Evolutionary conservation across 169 alveolate genomes (phyloP), one percentile per base, ranked within the genome.

Genomic region (Blepharisma undulans): DNA sequence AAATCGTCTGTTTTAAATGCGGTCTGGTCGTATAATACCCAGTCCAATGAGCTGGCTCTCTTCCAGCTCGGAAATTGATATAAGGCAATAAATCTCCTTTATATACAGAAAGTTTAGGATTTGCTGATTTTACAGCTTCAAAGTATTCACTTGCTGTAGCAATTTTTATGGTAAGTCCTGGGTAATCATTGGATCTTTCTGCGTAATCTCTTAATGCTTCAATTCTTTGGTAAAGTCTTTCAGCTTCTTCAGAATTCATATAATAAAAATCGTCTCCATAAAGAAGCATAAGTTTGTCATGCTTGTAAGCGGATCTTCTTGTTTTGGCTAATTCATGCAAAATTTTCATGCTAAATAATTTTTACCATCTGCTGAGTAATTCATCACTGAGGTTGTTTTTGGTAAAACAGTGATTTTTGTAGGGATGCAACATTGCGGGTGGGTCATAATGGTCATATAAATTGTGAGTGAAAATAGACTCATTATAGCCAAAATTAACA

Each of bases 21-120:
- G 95, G 89, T 81, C 98, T 91, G 16, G 96, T 87, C 10, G 98
- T 91, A 90, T 91, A 96, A 90, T 92, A 96, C 0, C 98, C 98
- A 22, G 97, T 95, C 97, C 98, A 96, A 8, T 94, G 80, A 8
- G 86, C 33, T 2, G 78, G 78, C 60, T 30, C 22, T 78, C 6
- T 95, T 77, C 27, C 91, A 60, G 27, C n/a, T 12, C 27, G 10
- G 6, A 19, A 21, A 12, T 72, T 36, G 0, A 59, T 59, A 36
- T 85, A 87, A 27, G 97, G 97, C 92, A 94, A 94, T 72, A 96
- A 92, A 84, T 96, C 97, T 76, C 91, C 96, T 84, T 90, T 87
- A 22, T 92, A 82, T 2, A 87, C 32, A 32, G 90, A 76, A 8
- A 74, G 36, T 1, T 29, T 30, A 18, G n/a, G 30, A 32, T 34